Percentiles rank a stretch among this genome's conserved stretches.
phyloP scores from a whole-genome alignment of 257 asterid species.

The Penstemon davidsonii region DNA sequence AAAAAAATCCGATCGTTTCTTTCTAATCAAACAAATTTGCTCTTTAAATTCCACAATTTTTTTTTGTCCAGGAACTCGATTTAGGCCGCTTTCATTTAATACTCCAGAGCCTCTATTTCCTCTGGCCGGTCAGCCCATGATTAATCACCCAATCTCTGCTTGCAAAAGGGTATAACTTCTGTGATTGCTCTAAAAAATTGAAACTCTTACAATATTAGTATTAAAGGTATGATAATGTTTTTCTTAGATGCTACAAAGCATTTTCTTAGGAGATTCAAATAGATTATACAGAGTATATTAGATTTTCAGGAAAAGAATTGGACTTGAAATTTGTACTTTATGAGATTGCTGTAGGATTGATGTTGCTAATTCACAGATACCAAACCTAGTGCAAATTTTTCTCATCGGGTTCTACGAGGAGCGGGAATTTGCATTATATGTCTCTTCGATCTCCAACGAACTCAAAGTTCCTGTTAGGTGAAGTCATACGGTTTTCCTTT shows the following conservation, averaged over 20 bases:
- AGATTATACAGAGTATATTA: not conserved
- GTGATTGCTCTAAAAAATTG: not conserved
- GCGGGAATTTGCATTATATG: constrained; percentile 60
- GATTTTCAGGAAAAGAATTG: not conserved
- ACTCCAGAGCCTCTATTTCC: constrained; percentile 84
- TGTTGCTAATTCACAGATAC: constrained; percentile 53
- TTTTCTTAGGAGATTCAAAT: constrained; percentile 23
- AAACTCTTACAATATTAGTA: not conserved
- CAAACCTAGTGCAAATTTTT: constrained; percentile 66
- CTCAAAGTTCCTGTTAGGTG: constrained; percentile 86
- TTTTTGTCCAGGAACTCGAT: constrained; percentile 65
- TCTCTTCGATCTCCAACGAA: constrained; percentile 78
- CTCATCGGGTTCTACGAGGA: constrained; percentile 81
- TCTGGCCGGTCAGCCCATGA: constrained; percentile 87
- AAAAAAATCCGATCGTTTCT: not conserved
- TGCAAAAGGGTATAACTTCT: constrained; percentile 59
- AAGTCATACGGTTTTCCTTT: constrained; percentile 27
- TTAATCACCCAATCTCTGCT: constrained; percentile 81
- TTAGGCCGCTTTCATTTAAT: constrained; percentile 74
- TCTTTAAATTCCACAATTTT: not conserved
- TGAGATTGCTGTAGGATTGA: constrained; percentile 23
- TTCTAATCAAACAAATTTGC: constrained; percentile 1
- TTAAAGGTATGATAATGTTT: not conserved
- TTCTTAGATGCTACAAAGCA: constrained; percentile 16
- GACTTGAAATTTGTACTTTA: not conserved